Base-by-base conservation (phyloP, 139 green algal species). In the Coelastrella sp. region DNA sequence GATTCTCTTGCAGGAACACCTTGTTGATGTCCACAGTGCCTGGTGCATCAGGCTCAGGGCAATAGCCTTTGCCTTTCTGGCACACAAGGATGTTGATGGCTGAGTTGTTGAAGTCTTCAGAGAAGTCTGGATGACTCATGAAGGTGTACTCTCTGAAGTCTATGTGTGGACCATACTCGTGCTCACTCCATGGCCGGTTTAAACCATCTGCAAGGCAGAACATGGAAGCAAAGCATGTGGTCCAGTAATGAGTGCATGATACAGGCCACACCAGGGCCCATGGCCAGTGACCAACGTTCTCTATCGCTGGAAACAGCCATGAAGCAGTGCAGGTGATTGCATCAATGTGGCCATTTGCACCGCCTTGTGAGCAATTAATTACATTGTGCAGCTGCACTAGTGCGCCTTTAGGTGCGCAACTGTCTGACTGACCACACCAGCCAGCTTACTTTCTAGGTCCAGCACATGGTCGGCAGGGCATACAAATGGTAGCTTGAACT, bases 391-490 rank as follows among this genome's bases (percentile, higher is more conserved):
- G 32, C 32, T 47, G 32, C 32, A 47, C 32, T 47, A 47, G 32
- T 47, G 32, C 32, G 32, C 32, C 32, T 47, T 47, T 47, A 47
- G 32, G 32, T 47, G 32, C 32, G 32, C 32, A 47, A 47, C 32
- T 47, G 32, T 47, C 32, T 47, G 32, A 47, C 32, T 47, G 61
- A 71, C 8, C 61, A 19, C 61, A 19, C 10, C 61, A 71, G 61
- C 61, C 11, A 57, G 47, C 87, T 86, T 89, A 76, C 92, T 90
- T 89, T 98, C 97, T 54, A 99, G 92, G 79, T 99, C 96, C 7
- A 99, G 90, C 32, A 99, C 90, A 83, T 99, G 97, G 92, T 99
- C 97, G 23, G 97, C 85, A 4, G 97, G 97, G 92, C 96, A 98
- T 8, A 83, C 66, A 90, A 98, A 99, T 4, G 97, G 97, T 87